phyloP scores from a whole-genome alignment of 2,329 filamentous ascomycete genomes.

The Phaeosphaeriaceae sp. region DNA sequence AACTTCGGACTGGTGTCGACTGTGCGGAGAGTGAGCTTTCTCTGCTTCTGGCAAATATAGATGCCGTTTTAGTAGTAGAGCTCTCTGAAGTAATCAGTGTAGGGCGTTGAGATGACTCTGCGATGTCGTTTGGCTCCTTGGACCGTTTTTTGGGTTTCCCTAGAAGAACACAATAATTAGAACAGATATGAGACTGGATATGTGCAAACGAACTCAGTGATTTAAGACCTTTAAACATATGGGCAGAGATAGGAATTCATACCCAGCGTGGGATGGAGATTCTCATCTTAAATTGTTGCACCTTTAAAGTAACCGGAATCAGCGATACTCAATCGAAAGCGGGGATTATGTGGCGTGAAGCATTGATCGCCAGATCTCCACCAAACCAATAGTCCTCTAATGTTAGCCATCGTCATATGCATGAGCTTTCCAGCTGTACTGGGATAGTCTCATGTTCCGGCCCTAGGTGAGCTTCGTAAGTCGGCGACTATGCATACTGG shows the following conservation, averaged over 20 bases:
- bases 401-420: constrained; percentile 6
- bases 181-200: not conserved
- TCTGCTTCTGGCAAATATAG: not conserved
- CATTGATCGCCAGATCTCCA: constrained; percentile 1
- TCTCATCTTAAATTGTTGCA: constrained; percentile 12
- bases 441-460: constrained; percentile 9
- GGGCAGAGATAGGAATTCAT: constrained; percentile 10
- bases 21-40: constrained; percentile 2
- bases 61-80: not conserved
- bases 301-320: not conserved
- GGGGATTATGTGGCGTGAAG: constrained; percentile 10
- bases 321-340: constrained; percentile 18
- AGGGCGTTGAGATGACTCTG: constrained; percentile 8
- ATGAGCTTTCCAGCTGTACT: constrained; percentile 11
- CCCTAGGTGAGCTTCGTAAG: constrained; percentile 2
- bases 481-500: constrained; percentile 15
- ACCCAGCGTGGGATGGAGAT: constrained; percentile 1
- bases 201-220: constrained; percentile 21
- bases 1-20: not conserved
- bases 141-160: constrained; percentile 25
- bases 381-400: not conserved
- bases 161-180: constrained; percentile 11
- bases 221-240: constrained; percentile 26
- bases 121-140: constrained; percentile 10
- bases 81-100: constrained; percentile 14